These are phyloP conservation scores for Acidomyces sp. DNA, from an alignment of 495 filamentous ascomycete genomes.

Conservation along the genomic window DNA sequence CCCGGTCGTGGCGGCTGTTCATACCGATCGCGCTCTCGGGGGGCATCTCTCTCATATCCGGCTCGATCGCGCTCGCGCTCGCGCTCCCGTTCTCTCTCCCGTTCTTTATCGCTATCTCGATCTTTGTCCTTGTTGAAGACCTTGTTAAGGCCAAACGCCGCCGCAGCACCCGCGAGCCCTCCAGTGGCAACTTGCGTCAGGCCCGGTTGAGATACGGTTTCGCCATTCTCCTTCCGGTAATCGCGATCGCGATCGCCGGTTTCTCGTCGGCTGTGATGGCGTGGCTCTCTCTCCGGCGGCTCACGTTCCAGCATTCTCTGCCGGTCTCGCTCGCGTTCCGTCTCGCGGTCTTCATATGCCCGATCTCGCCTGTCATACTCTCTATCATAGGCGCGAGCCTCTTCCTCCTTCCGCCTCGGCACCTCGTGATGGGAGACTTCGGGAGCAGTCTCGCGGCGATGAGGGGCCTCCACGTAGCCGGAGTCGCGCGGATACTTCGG, in stretches of 20 bases:
- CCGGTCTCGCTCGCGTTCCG: conserved; percentile 21
- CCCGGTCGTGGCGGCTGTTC: conserved; percentile 13
- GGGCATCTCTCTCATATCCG: conserved; percentile 13
- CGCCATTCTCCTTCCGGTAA: conserved; percentile 14
- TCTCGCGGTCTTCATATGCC: conserved; percentile 16
- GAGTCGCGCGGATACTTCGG: conserved; percentile 7
- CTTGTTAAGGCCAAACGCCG: conserved; percentile 11
- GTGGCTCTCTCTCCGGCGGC: conserved; percentile 20
- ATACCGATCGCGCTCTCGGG: conserved; percentile 9
- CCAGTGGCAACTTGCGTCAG: conserved; percentile 8
- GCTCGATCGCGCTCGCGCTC: conserved; percentile 13
- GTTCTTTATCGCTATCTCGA: conserved; percentile 19
- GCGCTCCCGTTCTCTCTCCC: conserved; percentile 9
- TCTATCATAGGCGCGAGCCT: conserved; percentile 15
- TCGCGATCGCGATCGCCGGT: conserved; percentile 7
- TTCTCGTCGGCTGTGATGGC: conserved; percentile 12
- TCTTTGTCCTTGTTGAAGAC: conserved; percentile 11
- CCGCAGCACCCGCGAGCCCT: conserved; percentile 18
- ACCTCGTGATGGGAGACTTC: conserved; percentile 10
- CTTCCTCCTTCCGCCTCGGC: conserved; percentile 5
- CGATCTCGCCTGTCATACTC: conserved; percentile 16
- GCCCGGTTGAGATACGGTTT: background rate
- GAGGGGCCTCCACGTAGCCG: conserved; percentile 15
- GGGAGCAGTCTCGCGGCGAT: conserved; percentile 15
- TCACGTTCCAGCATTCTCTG: conserved; percentile 16